Conservation (phyloP, 306 rosid genomes). For the Alnus rubra region DNA sequence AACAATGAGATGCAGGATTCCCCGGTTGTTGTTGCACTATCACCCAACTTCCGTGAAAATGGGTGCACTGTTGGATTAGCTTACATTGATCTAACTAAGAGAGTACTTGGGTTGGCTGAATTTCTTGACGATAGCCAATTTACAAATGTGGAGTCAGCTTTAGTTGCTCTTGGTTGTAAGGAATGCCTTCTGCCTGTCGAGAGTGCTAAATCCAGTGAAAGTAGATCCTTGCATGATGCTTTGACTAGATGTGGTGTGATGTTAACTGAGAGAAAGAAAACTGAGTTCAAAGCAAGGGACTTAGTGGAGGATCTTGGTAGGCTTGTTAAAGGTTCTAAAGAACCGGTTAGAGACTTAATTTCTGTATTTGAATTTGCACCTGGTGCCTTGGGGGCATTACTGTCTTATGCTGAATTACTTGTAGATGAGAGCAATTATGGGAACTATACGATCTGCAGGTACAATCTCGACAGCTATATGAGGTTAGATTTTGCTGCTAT, state of each 20-base stretch:
- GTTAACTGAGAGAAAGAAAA: conserved; percentile 87
- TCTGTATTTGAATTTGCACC: conserved; percentile 90
- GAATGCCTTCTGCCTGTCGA: conserved; percentile 84
- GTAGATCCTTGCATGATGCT: conserved; percentile 60
- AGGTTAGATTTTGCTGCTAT: conserved; percentile 94
- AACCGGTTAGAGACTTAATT: conserved; percentile 84
- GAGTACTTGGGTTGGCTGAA: conserved; percentile 85
- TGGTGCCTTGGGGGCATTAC: conserved; percentile 81
- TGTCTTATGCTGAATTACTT: conserved; percentile 84
- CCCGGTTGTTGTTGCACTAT: conserved; percentile 72
- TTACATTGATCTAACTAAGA: conserved; percentile 80
- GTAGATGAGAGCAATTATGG: conserved; percentile 93
- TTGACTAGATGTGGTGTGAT: conserved; percentile 82
- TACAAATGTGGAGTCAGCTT: conserved; percentile 84
- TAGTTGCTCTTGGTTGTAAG: conserved; percentile 95
- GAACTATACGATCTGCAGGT: conserved; percentile 64
- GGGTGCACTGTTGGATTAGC: conserved; percentile 82
- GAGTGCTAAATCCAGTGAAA: conserved; percentile 60
- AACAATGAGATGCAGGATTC: conserved; percentile 98
- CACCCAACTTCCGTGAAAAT: conserved; percentile 71
- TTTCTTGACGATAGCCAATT: conserved; percentile 92
- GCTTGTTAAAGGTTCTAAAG: conserved; percentile 91
- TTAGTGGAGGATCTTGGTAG: conserved; percentile 86
- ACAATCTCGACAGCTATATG: conserved; percentile 83
- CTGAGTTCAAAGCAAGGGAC: conserved; percentile 87